Evolutionary conservation across 345 rosid genomes (phyloP).

Genomic region (Firmiana major): DNA sequence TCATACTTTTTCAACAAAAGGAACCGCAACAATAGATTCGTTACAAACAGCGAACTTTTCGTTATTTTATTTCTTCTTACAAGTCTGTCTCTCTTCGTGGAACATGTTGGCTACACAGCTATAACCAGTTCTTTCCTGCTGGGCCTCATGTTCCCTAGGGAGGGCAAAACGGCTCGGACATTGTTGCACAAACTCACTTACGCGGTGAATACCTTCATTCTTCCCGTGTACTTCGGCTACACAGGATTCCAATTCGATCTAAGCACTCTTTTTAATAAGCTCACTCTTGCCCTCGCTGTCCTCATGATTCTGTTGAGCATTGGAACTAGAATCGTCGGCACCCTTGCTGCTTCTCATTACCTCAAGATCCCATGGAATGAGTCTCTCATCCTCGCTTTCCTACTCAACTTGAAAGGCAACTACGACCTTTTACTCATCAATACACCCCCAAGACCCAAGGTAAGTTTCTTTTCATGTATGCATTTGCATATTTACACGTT

Average conservation of each 20-base stretch:
- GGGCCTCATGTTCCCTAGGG: slow-evolving; percentile 73
- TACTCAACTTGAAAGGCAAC: slow-evolving; percentile 71
- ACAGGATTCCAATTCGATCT: slow-evolving; percentile 65
- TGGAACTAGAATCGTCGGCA: slow-evolving; percentile 55
- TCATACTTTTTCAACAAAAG: slow-evolving; percentile 55
- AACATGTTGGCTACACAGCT: slow-evolving; percentile 40
- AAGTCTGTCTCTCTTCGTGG: slow-evolving; percentile 33
- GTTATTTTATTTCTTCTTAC: slow-evolving; percentile 40
- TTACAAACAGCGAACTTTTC: slow-evolving; percentile 54
- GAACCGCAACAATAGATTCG: slow-evolving; percentile 54
- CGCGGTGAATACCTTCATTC: slow-evolving; percentile 65
- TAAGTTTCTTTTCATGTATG: neutral
- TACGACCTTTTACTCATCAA: slow-evolving; percentile 51
- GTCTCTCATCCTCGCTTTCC: slow-evolving; percentile 44
- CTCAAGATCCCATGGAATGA: slow-evolving; percentile 51
- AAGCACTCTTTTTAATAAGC: neutral
- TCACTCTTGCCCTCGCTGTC: slow-evolving; percentile 8
- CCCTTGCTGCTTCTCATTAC: slow-evolving; percentile 47
- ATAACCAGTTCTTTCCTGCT: slow-evolving; percentile 46
- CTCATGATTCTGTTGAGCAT: slow-evolving; percentile 39
- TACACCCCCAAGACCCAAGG: slow-evolving; percentile 5
- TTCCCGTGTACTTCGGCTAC: slow-evolving; percentile 80
- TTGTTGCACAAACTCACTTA: slow-evolving; percentile 55
- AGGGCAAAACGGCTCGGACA: slow-evolving; percentile 75
- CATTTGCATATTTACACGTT: neutral